Conservation (phyloP, 2,329 filamentous ascomycete genomes). For the Rhinocladiella similis region DNA sequence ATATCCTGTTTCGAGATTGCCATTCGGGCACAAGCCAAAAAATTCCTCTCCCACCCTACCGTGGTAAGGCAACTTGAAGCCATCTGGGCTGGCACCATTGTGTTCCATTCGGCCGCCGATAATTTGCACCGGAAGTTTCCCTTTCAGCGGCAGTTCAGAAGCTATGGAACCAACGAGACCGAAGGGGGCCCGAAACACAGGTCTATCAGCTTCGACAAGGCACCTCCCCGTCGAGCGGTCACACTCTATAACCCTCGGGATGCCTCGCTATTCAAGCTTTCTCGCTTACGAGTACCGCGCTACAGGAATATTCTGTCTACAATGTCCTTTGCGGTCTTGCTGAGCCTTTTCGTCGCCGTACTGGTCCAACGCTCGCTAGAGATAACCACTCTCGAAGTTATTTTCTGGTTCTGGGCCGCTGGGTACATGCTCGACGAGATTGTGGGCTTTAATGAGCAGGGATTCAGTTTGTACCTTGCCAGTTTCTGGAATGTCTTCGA, state of each 20-base stretch:
- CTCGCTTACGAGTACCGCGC: conserved; percentile 82
- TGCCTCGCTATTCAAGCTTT: conserved; percentile 88
- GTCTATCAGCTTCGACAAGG: conserved; percentile 14
- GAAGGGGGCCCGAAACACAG: conserved; percentile 26
- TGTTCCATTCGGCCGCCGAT: conserved; percentile 88
- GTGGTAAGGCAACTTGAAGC: conserved; percentile 95
- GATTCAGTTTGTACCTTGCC: conserved; percentile 94
- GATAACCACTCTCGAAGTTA: conserved; percentile 79
- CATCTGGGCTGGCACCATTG: conserved; percentile 94
- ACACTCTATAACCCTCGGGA: conserved; percentile 87
- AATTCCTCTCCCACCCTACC: conserved; percentile 85
- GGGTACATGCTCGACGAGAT: conserved; percentile 97
- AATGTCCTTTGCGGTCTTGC: conserved; percentile 78
- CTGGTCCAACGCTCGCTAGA: conserved; percentile 71
- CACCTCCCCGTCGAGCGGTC: conserved; percentile 60
- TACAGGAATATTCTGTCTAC: conserved; percentile 92
- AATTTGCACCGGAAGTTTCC: conserved; percentile 65
- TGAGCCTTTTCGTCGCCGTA: conserved; percentile 82
- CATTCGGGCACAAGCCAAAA: conserved; percentile 88
- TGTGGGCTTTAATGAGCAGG: conserved; percentile 94
- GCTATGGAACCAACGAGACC: conserved; percentile 42
- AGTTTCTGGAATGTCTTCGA: conserved; percentile 98
- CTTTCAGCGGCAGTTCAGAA: conserved; percentile 20
- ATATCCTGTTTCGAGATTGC: conserved; percentile 91
- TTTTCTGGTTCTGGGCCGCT: conserved; percentile 98